Conservation (phyloP, 148 eudicot genomes). For the Bassia scoparia region DNA sequence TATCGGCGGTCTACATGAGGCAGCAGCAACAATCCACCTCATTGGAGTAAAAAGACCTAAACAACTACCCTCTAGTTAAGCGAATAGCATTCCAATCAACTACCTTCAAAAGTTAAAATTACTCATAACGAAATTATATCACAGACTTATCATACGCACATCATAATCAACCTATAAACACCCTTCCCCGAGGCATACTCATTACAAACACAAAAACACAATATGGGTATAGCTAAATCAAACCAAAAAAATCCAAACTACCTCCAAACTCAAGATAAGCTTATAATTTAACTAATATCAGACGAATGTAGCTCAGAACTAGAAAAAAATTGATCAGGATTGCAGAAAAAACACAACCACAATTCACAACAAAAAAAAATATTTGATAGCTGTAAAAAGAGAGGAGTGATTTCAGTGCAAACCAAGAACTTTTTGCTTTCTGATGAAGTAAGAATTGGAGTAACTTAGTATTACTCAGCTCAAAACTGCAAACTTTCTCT, state of each 20-base stretch:
- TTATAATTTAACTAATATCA: conserved; percentile 49
- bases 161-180: conserved; percentile 27
- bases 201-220: conserved; percentile 18
- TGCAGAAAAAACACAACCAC: background rate
- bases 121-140: conserved; percentile 30
- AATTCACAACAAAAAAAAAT: conserved; percentile 15
- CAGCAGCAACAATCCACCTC: conserved; percentile 63
- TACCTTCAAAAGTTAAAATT: conserved; percentile 9
- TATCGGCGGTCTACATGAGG: conserved; percentile 84
- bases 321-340: conserved; percentile 13
- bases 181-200: conserved; percentile 28
- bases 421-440: conserved; percentile 2
- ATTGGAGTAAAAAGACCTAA: conserved; percentile 42
- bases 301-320: conserved; percentile 36
- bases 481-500: conserved; percentile 2
- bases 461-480: conserved; percentile 17
- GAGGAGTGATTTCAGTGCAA: conserved; percentile 9
- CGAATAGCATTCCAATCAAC: conserved; percentile 26
- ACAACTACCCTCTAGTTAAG: conserved; percentile 39
- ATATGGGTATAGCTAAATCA: conserved; percentile 19
- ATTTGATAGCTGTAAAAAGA: conserved; percentile 6
- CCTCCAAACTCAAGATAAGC: conserved; percentile 15
- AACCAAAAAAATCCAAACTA: conserved; percentile 25
- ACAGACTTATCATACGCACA: conserved; percentile 31
- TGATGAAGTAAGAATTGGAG: background rate